Percentiles rank a stretch among this genome's conserved stretches.
Evolutionary conservation across 257 asterid genomes (phyloP).

Genomic region (Solanum rostratum): DNA sequence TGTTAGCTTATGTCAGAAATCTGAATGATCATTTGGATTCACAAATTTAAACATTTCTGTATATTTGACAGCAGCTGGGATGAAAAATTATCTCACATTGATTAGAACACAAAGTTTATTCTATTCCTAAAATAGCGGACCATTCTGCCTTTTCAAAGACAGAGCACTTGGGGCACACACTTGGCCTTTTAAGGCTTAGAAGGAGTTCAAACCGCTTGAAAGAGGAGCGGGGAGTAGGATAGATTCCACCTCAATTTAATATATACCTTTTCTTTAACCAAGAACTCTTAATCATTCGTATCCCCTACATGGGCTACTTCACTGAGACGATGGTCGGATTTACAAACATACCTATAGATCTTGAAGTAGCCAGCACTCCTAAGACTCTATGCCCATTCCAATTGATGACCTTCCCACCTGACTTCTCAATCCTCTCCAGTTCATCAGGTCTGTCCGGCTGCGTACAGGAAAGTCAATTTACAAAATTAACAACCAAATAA

Average conservation of each 20-base stretch:
- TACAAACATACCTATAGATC: constrained; percentile 44
- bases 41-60: not conserved
- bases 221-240: not conserved
- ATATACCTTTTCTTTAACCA: too few species aligned
- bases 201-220: not conserved
- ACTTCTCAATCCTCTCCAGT: constrained; percentile 44
- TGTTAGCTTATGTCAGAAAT: not conserved
- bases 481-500: not conserved
- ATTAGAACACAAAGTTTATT: too few species aligned
- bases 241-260: too few species aligned
- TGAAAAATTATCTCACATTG: too few species aligned
- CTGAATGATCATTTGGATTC: not conserved
- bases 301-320: too few species aligned
- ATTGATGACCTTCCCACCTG: constrained; percentile 55
- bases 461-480: not conserved
- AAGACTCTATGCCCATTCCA: constrained; percentile 59
- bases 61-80: too few species aligned
- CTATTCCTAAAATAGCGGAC: too few species aligned
- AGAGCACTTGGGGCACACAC: not conserved
- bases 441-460: constrained; percentile 63
- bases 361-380: constrained; percentile 61
- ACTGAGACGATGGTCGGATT: too few species aligned
- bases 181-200: not conserved
- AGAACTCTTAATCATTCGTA: too few species aligned
- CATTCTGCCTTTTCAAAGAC: not conserved